Conservation (phyloP, 169 alveolate genomes). For the Toxoplasma gondii region DNA sequence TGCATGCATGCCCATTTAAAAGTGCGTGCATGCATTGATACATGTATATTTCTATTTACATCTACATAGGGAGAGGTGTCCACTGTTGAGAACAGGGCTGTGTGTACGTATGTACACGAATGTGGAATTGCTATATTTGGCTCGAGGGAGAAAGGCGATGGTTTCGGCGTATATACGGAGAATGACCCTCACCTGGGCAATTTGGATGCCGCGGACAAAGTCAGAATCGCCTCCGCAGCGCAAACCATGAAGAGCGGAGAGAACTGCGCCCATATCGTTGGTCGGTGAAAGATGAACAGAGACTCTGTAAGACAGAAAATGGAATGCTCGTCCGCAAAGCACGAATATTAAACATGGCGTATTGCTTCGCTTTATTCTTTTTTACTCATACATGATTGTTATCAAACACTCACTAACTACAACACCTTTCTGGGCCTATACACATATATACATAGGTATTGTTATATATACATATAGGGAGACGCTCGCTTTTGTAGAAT, state of each 20-base stretch:
- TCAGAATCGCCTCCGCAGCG: conserved; percentile 84
- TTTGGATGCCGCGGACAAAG: conserved; percentile 84
- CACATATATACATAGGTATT: neutral
- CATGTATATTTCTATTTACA: neutral
- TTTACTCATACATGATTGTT: neutral
- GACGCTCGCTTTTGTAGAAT: neutral
- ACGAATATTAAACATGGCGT: no score
- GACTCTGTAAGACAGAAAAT: neutral
- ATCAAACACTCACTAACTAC: no score
- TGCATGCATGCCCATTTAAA: no score
- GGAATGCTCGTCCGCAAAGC: neutral
- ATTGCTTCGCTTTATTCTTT: neutral
- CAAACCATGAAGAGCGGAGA: conserved; percentile 76
- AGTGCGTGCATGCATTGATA: no score
- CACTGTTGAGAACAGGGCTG: neutral
- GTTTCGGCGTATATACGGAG: no score
- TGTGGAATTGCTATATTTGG: neutral
- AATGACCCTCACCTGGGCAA: conserved; percentile 76
- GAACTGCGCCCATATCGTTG: conserved; percentile 84
- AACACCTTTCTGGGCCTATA: neutral
- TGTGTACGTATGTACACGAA: neutral
- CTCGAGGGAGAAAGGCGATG: no score
- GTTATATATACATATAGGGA: no score
- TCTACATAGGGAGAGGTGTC: neutral
- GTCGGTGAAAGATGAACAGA: conserved; percentile 82